Evolutionary conservation across 140 eudicot genomes (phyloP), one percentile per base, ranked within the genome.

Genomic region (Cichorium intybus): DNA sequence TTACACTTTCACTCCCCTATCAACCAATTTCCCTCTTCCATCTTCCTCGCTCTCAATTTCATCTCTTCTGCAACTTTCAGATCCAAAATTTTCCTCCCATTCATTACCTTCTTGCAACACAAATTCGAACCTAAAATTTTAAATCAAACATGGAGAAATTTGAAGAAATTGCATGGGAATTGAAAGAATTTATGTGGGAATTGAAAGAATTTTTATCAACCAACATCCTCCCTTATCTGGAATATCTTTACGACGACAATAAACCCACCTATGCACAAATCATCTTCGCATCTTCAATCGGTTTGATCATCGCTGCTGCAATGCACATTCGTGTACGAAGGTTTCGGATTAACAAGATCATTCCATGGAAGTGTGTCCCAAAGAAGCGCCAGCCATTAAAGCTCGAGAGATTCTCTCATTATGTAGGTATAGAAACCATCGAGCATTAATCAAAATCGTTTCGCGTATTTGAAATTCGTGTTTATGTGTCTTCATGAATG

Each of bases 341-440:
- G 56, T 8, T 60, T 39, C 69, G 76, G n/a, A 43, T 75, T 64
- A 74, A 70, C 5, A 62, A 54, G 26, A 82, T 89, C 61, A 52
- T 86, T 16, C 97, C 99, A 17, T 68, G 85, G 56, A 84, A 81
- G 10, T 79, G 71, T 56, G 68, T 86, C 33, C 68, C 84, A 0
- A 82, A 79, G 33, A 35, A 79, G 33, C 73, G 84, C 35, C 88
- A 81, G 60, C 78, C 86, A 23, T 49, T 86, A 28, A 78, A 72
- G 77, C 81, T 94, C 4, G 99, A 94, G 61, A 75, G 79, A 62
- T 94, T 94, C 81, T 70, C 88, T 67, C 85, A 84, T 78, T 94
- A 94, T 78, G 99, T 94, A 86, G 99, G 99, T 94, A 89, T 79
- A 68, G 61, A 56, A 54, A 50, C 22, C 64, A 50, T 60, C 75